Conservation (phyloP, 1,284 basidiomycete genomes). For the Tilletiopsis washingtonensis region DNA sequence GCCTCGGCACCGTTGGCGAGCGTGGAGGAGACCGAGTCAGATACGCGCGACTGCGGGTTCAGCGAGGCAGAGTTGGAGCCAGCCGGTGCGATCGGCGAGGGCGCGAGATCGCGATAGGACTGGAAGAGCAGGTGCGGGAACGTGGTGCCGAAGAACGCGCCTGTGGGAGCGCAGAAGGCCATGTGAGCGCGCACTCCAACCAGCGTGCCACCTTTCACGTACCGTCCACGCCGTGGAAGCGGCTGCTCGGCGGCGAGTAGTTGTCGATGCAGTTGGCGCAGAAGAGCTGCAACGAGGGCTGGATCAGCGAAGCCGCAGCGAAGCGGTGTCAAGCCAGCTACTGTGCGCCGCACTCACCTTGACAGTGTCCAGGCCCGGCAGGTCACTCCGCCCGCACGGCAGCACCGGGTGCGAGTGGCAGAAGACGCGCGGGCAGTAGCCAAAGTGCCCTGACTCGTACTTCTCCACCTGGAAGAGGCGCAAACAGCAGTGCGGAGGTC, state of each 20-base stretch:
- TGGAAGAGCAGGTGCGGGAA: slow-evolving; percentile 97
- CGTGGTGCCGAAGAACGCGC: slow-evolving; percentile 97
- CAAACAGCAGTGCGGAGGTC: not conserved
- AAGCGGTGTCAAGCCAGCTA: not conserved
- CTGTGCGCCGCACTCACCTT: slow-evolving; percentile 52
- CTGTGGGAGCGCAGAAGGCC: too few relatives aligned
- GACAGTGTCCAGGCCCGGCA: slow-evolving; percentile 96
- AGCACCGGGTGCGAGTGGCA: slow-evolving; percentile 84
- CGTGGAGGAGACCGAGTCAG: not conserved
- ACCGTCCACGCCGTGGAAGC: slow-evolving; percentile 94
- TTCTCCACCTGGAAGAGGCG: slow-evolving; percentile 70
- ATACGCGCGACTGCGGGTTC: slow-evolving; percentile 2
- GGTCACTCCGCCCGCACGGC: slow-evolving; percentile 88
- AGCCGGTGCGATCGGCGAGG: slow-evolving; percentile 34
- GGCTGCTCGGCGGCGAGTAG: slow-evolving; percentile 86
- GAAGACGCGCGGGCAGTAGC: slow-evolving; percentile 89
- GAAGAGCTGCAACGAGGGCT: slow-evolving; percentile 55
- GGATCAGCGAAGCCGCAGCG: not conserved
- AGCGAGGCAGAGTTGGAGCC: slow-evolving; percentile 4
- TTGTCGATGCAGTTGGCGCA: slow-evolving; percentile 98
- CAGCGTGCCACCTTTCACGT: slow-evolving; percentile 57
- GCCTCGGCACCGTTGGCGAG: slow-evolving; percentile 1
- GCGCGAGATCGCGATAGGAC: slow-evolving; percentile 62
- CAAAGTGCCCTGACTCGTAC: slow-evolving; percentile 87
- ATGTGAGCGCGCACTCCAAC: slow-evolving; percentile 53